Evolutionary conservation across 441 rosid species (phyloP).

Genomic region (Hura crepitans): DNA sequence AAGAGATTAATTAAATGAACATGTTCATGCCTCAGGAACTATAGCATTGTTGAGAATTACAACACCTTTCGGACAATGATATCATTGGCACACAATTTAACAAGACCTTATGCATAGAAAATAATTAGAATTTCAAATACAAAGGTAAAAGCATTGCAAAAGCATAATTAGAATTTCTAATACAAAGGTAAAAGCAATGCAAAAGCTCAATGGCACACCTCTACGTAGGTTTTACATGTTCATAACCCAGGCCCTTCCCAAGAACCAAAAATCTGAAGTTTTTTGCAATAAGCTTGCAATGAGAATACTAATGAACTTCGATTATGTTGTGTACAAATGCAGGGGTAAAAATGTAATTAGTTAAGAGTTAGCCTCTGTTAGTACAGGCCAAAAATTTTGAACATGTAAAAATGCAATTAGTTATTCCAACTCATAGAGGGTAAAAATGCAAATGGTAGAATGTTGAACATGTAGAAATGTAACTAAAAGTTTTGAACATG

Average conservation of each 20-base stretch:
- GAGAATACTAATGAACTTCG: slow-evolving; percentile 14
- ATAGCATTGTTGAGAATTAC: not conserved
- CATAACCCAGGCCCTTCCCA: not conserved
- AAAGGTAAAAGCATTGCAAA: not conserved
- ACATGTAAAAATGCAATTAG: too few relatives aligned
- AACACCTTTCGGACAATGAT: not conserved
- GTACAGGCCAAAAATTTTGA: too few relatives aligned
- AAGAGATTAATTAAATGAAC: not conserved
- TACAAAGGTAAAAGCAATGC: not conserved
- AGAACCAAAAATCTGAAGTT: not conserved
- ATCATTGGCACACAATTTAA: not conserved
- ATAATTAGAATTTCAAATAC: not conserved
- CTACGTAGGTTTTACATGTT: not conserved
- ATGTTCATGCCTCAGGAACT: not conserved
- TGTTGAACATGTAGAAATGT: too few relatives aligned
- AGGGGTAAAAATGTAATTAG: too few relatives aligned
- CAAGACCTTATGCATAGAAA: not conserved
- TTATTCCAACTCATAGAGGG: too few relatives aligned
- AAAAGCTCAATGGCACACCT: not conserved
- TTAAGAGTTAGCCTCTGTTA: too few relatives aligned
- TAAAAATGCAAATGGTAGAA: too few relatives aligned
- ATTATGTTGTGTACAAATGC: too few relatives aligned
- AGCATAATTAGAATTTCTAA: not conserved
- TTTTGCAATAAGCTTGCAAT: not conserved
- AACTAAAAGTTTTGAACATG: too few relatives aligned